A percentile compares a stretch with the other conserved stretches of the same genome.
Conservation (phyloP, 352 stramenopile genomes). For the Phytophthora tubulina region DNA sequence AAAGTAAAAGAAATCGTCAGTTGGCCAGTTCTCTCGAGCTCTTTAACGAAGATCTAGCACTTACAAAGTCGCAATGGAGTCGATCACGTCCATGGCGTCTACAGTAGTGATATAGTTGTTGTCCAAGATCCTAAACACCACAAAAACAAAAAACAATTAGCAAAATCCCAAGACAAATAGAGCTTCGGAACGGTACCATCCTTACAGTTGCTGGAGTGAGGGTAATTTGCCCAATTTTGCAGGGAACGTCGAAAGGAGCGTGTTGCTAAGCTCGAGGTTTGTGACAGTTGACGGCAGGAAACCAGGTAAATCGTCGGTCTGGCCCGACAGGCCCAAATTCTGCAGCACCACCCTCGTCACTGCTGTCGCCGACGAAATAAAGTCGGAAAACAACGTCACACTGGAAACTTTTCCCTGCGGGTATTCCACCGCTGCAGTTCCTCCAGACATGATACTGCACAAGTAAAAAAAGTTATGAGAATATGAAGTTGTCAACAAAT, state of each 20-base stretch:
- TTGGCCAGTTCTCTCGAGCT: neutral
- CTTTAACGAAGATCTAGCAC: neutral
- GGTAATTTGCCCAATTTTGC: slow-evolving; percentile 1
- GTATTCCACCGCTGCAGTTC: slow-evolving; percentile 29
- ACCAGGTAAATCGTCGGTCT: slow-evolving; percentile 26
- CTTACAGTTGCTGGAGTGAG: slow-evolving; percentile 14
- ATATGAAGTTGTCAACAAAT: neutral
- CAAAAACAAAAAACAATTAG: too few relatives aligned
- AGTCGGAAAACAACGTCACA: slow-evolving; percentile 30
- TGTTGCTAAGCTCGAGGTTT: slow-evolving; percentile 42
- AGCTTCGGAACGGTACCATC: too few relatives aligned
- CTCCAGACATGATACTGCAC: slow-evolving; percentile 38
- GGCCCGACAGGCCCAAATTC: slow-evolving; percentile 37
- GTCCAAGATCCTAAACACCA: slow-evolving; percentile 14
- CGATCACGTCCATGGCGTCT: slow-evolving; percentile 27
- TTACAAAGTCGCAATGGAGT: slow-evolving; percentile 38
- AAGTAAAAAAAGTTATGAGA: slow-evolving; percentile 8
- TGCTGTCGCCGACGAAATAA: slow-evolving; percentile 28
- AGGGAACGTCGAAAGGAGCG: slow-evolving; percentile 37
- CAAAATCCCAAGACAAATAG: too few relatives aligned
- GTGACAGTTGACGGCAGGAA: slow-evolving; percentile 36
- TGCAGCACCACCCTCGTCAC: slow-evolving; percentile 44
- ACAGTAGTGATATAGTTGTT: slow-evolving; percentile 46
- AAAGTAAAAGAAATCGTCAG: neutral
- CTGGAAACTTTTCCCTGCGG: slow-evolving; percentile 44